Percentiles rank a stretch among this genome's conserved stretches.
These are phyloP conservation scores for Xylariaceae sp. DNA, from an alignment of 2,329 filamentous ascomycete genomes.

Conservation along the genomic window DNA sequence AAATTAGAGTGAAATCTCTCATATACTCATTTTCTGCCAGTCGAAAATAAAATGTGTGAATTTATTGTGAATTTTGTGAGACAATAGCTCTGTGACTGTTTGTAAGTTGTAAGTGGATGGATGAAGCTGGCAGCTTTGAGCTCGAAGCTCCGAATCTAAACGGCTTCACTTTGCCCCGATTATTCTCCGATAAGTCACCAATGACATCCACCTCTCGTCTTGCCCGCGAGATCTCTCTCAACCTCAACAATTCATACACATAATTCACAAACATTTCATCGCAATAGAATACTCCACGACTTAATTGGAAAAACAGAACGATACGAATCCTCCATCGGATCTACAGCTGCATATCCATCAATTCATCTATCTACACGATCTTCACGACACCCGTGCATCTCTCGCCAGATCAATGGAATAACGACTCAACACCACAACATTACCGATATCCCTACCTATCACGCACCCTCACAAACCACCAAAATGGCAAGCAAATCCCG, in stretches of 20 bases:
- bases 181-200: conserved; percentile 19
- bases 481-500: conserved; percentile 67
- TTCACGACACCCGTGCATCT: neutral
- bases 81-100: neutral
- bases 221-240: neutral
- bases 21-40: neutral
- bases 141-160: conserved; percentile 13
- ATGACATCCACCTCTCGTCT: neutral
- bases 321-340: neutral
- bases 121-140: neutral
- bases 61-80: neutral
- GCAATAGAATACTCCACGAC: neutral
- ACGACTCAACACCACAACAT: conserved; percentile 10
- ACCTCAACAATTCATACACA: neutral
- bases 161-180: conserved; percentile 25
- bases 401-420: neutral
- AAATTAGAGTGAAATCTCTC: neutral
- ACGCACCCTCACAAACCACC: conserved; percentile 4
- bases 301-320: neutral
- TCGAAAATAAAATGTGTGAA: neutral
- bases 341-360: neutral
- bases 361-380: neutral
- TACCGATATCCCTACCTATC: neutral
- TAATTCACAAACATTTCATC: neutral
- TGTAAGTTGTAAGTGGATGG: neutral